A percentile compares a stretch with the other conserved stretches of the same genome.
These are phyloP conservation scores for Henckelia pumila DNA, from an alignment of 257 asterid genomes.

Conservation along the genomic window DNA sequence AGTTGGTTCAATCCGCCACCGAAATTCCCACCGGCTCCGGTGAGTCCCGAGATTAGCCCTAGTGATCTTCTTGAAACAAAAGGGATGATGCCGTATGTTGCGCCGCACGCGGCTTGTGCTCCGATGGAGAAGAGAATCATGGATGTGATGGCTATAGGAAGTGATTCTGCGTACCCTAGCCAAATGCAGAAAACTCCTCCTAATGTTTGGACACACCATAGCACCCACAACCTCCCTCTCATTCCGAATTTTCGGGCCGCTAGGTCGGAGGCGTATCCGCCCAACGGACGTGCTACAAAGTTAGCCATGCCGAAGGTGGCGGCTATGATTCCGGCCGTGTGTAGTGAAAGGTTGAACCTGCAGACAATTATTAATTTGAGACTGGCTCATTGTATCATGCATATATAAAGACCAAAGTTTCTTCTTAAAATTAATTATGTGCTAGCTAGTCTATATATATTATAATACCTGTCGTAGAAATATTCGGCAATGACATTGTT, in stretches of 20 bases:
- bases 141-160: conserved; percentile 29
- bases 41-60: conserved; percentile 44
- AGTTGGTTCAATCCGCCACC: conserved; percentile 47
- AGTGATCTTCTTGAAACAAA: conserved; percentile 44
- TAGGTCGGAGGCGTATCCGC: conserved; percentile 40
- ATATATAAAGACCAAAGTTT: no score
- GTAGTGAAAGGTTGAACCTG: conserved; percentile 44
- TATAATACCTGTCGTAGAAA: no score
- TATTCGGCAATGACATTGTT: conserved; percentile 16
- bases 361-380: neutral
- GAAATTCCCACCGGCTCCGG: conserved; percentile 46
- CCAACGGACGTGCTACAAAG: conserved; percentile 38
- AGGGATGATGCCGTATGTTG: conserved; percentile 46
- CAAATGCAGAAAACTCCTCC: conserved; percentile 44
- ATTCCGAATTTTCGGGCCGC: conserved; percentile 42
- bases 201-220: conserved; percentile 37
- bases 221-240: conserved; percentile 48
- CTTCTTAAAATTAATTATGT: no score
- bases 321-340: conserved; percentile 42
- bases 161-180: conserved; percentile 35
- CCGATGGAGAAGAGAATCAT: conserved; percentile 47
- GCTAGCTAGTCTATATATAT: no score
- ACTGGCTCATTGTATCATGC: no score
- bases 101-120: conserved; percentile 53
- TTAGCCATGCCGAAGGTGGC: conserved; percentile 49